phyloP scores from a whole-genome alignment of 1,139 yeast genomes.

The Pichia terricola region DNA sequence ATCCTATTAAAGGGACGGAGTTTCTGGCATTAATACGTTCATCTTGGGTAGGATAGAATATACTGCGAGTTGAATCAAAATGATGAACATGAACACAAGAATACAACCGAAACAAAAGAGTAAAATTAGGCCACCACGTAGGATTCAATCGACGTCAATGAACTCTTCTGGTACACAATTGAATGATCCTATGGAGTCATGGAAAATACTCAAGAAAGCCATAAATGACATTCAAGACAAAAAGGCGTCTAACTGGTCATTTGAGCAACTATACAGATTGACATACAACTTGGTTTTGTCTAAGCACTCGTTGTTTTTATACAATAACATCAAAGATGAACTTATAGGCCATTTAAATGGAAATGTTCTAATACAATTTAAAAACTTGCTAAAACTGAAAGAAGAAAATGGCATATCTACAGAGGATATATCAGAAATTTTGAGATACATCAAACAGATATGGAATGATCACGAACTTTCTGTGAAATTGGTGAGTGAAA shows the following conservation, averaged over 20 bases:
- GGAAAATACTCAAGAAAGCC: slow-evolving; percentile 68
- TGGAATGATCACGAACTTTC: slow-evolving; percentile 75
- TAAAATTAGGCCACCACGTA: slow-evolving; percentile 69
- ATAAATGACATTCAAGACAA: slow-evolving; percentile 66
- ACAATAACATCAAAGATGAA: slow-evolving; percentile 48
- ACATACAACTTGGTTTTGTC: slow-evolving; percentile 73
- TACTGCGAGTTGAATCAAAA: no score
- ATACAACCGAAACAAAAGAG: slow-evolving; percentile 22
- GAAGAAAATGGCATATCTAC: neutral
- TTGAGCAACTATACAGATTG: slow-evolving; percentile 74
- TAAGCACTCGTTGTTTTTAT: slow-evolving; percentile 62
- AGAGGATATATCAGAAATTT: slow-evolving; percentile 25
- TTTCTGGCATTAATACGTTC: no score
- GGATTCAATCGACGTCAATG: slow-evolving; percentile 27
- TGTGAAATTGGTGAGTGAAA: slow-evolving; percentile 77
- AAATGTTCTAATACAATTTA: slow-evolving; percentile 11
- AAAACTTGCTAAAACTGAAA: neutral
- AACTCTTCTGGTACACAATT: slow-evolving; percentile 22
- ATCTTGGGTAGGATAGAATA: no score
- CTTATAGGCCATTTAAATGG: slow-evolving; percentile 41
- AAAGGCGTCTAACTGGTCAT: slow-evolving; percentile 68
- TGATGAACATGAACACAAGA: slow-evolving; percentile 17
- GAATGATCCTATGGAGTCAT: slow-evolving; percentile 52
- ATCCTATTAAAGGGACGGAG: no score
- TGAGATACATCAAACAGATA: slow-evolving; percentile 38